Conservation (phyloP, 768 basidiomycete species). For the Suillus spraguei region DNA sequence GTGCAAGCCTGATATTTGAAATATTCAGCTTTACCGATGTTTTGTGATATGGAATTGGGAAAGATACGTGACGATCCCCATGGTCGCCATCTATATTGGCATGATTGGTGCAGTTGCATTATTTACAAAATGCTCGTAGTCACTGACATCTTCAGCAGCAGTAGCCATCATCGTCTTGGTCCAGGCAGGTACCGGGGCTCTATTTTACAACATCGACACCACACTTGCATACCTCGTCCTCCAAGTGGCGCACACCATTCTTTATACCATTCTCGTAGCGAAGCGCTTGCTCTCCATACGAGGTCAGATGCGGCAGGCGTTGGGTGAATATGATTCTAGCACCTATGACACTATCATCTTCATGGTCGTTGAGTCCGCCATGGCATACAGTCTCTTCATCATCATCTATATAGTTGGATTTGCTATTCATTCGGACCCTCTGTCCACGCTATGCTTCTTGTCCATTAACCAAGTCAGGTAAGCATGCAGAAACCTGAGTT, state of each 20-base stretch:
- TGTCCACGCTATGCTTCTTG: neutral
- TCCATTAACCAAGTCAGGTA: neutral
- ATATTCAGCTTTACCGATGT: neutral
- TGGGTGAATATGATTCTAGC: neutral
- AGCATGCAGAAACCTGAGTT: neutral
- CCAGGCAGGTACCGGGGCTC: neutral
- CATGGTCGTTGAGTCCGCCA: slow-evolving; percentile 1
- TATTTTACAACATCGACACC: neutral
- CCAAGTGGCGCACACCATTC: neutral
- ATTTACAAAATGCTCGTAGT: neutral
- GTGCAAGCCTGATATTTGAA: neutral
- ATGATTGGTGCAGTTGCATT: neutral
- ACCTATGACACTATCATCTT: neutral
- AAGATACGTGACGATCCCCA: neutral
- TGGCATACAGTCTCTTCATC: neutral
- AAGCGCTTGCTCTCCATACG: neutral
- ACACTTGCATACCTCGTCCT: neutral
- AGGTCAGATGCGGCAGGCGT: neutral
- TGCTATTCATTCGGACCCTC: neutral
- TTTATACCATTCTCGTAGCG: neutral
- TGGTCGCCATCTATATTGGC: neutral
- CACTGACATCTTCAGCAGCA: neutral
- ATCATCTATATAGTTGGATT: neutral
- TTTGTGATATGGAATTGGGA: neutral
- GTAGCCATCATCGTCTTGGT: neutral